These are phyloP conservation scores for Naumovozyma castellii DNA, from an alignment of 805 yeast genomes.

Conservation along the genomic window DNA sequence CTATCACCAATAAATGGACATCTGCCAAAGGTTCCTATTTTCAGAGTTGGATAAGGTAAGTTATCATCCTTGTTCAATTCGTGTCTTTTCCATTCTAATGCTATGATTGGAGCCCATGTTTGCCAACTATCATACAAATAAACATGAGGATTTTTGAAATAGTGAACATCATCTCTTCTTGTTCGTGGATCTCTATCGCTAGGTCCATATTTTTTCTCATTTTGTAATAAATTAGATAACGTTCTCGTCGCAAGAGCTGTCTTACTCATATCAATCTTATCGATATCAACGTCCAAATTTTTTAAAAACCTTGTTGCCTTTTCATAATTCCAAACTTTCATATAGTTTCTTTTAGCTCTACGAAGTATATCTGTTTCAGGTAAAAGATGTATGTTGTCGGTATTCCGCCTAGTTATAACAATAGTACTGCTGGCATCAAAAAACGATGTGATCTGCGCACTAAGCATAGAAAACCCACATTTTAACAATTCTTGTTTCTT, in stretches of 20 bases:
- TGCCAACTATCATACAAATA: conserved; percentile 76
- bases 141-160: conserved; percentile 52
- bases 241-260: conserved; percentile 26
- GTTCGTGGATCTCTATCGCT: conserved; percentile 83
- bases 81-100: conserved; percentile 64
- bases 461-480: conserved; percentile 33
- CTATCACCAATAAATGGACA: conserved; percentile 72
- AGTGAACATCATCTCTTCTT: conserved; percentile 72
- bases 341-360: conserved; percentile 47
- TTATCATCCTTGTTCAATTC: conserved; percentile 29
- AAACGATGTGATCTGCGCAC: conserved; percentile 49
- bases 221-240: conserved; percentile 58
- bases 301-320: conserved; percentile 73
- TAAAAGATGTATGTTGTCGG: conserved; percentile 34
- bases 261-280: conserved; percentile 19
- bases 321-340: conserved; percentile 82
- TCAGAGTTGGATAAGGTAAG: conserved; percentile 29
- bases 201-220: conserved; percentile 80
- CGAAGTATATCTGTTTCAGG: conserved; percentile 52
- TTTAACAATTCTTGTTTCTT: conserved; percentile 23
- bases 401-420: conserved; percentile 60
- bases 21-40: conserved; percentile 44
- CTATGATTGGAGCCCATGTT: conserved; percentile 67
- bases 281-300: conserved; percentile 44
- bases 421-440: conserved; percentile 60